A percentile compares a stretch with the other conserved stretches of the same genome.
These are phyloP conservation scores for Glaciozyma martinii DNA, from an alignment of 768 basidiomycete species.

Conservation along the genomic window DNA sequence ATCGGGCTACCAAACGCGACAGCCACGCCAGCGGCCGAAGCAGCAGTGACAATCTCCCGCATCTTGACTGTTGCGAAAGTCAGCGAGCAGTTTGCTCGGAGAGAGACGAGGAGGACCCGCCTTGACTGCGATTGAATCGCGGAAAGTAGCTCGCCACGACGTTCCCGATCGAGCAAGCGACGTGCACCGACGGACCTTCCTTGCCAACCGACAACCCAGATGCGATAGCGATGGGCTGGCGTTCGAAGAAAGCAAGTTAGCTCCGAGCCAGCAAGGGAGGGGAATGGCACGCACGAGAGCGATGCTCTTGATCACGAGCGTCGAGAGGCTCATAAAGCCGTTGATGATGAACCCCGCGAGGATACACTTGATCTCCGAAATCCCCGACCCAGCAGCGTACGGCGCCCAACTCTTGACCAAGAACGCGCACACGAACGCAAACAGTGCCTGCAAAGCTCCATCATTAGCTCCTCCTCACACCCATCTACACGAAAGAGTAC, in stretches of 20 bases:
- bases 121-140: constrained; percentile 76
- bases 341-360: constrained; percentile 95
- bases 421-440: constrained; percentile 79
- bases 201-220: constrained; percentile 96
- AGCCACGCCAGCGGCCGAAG: constrained; percentile 94
- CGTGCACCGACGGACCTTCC: constrained; percentile 96
- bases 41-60: constrained; percentile 85
- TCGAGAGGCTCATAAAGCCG: constrained; percentile 80
- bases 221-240: constrained; percentile 90
- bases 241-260: too few species aligned
- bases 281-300: constrained; percentile 58
- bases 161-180: constrained; percentile 86
- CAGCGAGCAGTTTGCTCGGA: constrained; percentile 33
- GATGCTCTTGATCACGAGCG: constrained; percentile 86
- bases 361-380: constrained; percentile 98
- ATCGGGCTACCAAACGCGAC: constrained; percentile 98
- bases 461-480: background rate
- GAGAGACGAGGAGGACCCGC: constrained; percentile 45
- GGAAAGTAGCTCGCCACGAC: constrained; percentile 77
- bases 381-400: constrained; percentile 95
- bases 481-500: constrained; percentile 35
- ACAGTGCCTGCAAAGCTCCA: constrained; percentile 50
- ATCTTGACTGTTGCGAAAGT: constrained; percentile 52
- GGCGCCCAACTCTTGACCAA: constrained; percentile 80
- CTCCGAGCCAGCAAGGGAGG: background rate